Evolutionary conservation across 1,139 yeast genomes (phyloP).

Genomic region (Saccharomyces hybrid): DNA sequence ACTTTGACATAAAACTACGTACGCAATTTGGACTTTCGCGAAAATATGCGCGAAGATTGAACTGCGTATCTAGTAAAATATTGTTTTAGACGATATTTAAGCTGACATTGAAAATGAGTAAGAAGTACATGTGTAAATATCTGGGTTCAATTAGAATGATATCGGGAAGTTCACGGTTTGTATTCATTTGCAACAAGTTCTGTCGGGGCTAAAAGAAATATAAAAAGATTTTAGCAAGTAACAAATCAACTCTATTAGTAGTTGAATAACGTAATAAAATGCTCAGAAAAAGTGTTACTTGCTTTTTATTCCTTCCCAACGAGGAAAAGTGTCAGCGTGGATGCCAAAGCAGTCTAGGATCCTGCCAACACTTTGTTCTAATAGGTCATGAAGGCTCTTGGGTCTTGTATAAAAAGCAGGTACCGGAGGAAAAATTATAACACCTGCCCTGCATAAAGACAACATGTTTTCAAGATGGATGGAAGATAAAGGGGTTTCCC

Average conservation of each 20-base stretch:
- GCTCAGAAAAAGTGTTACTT: neutral
- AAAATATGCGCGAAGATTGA: neutral
- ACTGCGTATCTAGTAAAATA: neutral
- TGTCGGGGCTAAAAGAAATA: neutral
- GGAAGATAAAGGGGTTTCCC: constrained; percentile 24
- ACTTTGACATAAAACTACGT: neutral
- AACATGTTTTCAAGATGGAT: constrained; percentile 24
- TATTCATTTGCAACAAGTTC: neutral
- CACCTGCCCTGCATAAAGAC: constrained; percentile 13
- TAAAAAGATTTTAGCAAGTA: neutral
- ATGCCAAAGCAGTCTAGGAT: constrained; percentile 19
- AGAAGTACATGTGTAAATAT: neutral
- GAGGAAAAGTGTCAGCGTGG: constrained; percentile 15
- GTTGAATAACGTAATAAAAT: neutral
- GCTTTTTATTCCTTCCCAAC: constrained; percentile 17
- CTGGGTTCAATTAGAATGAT: neutral
- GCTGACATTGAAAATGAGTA: neutral
- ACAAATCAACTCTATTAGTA: neutral
- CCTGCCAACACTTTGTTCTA: constrained; percentile 21
- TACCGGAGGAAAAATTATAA: constrained; percentile 24
- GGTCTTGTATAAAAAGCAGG: constrained; percentile 24
- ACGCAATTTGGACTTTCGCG: neutral
- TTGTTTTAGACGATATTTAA: neutral
- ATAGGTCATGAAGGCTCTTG: constrained; percentile 14
- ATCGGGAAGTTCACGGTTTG: neutral